Base-by-base conservation (phyloP, 2,329 filamentous ascomycete species). In the Stagonosporopsis rhizophila region DNA sequence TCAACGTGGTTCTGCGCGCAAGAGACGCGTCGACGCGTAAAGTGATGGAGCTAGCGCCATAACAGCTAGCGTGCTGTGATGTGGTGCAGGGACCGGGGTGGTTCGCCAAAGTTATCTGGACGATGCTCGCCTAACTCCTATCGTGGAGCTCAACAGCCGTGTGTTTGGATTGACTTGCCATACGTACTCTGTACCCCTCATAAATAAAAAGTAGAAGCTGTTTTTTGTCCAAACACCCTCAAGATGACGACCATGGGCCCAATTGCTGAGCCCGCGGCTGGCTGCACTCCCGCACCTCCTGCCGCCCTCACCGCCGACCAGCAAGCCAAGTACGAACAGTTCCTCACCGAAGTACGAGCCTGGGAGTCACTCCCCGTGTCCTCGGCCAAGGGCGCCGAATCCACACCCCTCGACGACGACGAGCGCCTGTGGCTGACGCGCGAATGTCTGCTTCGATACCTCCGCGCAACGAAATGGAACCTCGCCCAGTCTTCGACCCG, bases 401-500 rank as follows among this genome's bases (percentile, higher is more conserved):
- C 80, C 59, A 83, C 85, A 2, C 87, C 91, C 2, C 79, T 98
- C 56, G 87, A 86, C 46, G 92, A 96, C 56, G 79, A 82, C 46
- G 95, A 99, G 78, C 89, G 87, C 70, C 87, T 95, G 79, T 99
- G 92, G 87, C 84, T 99, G 65, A 96, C 93, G 12, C 87, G 88
- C 63, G 95, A 99, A 75, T 98, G 94, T 73, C 83, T 99, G 15
- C 83, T 97, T 37, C 90, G 95, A 66, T 99, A 96, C 75, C 87
- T 99, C 27, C 89, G 94, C 57, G 95, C 95, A 19, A 93, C 92
- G 34, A 97, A 96, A 78, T 99, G 95, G 75, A 83, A 88, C 64
- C 83, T 89, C 45, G 79, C 86, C 39, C 87, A 94, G 44, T 87
- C 95, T 8, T 84, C 89, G 64, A 89, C 89, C 73, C 89, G 95